Evolutionary conservation across 1,284 basidiomycete genomes (phyloP), one percentile per base, ranked within the genome.

Genomic region (Tausonia pullulans): DNA sequence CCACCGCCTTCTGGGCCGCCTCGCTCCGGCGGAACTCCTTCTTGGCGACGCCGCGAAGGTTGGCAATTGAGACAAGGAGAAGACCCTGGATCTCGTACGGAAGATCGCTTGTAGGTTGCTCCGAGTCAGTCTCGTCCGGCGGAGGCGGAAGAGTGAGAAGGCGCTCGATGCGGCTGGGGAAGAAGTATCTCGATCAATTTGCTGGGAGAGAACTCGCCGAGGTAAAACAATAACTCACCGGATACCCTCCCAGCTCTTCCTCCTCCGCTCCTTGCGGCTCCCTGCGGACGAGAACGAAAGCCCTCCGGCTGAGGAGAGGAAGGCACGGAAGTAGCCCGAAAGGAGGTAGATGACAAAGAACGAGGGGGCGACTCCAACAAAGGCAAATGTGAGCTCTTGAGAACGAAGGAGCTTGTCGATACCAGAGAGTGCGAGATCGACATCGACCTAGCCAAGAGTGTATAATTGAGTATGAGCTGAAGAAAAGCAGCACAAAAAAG

Each of bases 371-470:
- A 98, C 87, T 69, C 95, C 95, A 65, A 98, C 93, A 69, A 97
- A 97, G 1, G 90, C 95, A 71, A 98, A 98, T 1, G 96, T 96
- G 45, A 98, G 81, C 74, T 97, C 91, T 76, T 98, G 95, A 2
- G 90, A 93, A 71, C 87, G 90, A 68, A 98, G 84, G 60, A 98
- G 80, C 72, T 88, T 90, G 77, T 98, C 95, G 69, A 97, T 88
- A 60, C 90, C 86, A 62, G 84, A 78, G 71, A 97, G 79, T 43
- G 90, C 83, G 78, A 95, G 83, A 70, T 92, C 88, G 62, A 98
- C 84, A 74, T 98, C 95, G 65, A 91, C 89, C 88, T 91, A 69
- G 7, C 48, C 50, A 39, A 16, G 52, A 49, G 46, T 16, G 55
- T 11, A 40, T 63, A 16, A 60, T 4, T 64, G 53, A 41, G n/a